Evolutionary conservation across 2,329 filamentous ascomycete genomes (phyloP).

Genomic region (Pyrenophora seminiperda): DNA sequence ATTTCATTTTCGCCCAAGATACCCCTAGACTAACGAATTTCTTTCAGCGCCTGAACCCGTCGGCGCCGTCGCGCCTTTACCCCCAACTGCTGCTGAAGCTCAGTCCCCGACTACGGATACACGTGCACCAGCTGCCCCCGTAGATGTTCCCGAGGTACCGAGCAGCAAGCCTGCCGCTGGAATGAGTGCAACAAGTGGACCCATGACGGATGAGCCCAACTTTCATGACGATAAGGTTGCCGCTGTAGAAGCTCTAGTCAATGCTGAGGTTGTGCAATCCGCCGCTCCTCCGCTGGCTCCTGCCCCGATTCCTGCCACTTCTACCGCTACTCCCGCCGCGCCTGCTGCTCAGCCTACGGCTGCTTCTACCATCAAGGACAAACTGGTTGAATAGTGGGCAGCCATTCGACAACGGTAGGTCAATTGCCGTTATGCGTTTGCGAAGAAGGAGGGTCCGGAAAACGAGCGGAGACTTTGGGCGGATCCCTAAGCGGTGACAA

Average conservation of each 20-base stretch:
- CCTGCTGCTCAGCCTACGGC: not conserved
- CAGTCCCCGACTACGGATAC: slow-evolving; percentile 28
- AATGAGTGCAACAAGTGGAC: slow-evolving; percentile 49
- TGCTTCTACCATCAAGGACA: slow-evolving; percentile 5
- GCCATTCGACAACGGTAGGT: too few relatives aligned
- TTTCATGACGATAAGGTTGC: slow-evolving; percentile 29
- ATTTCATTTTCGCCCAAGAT: slow-evolving; percentile 20
- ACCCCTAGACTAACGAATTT: slow-evolving; percentile 31
- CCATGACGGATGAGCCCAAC: slow-evolving; percentile 41
- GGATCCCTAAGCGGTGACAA: too few relatives aligned
- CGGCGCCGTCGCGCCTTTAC: slow-evolving; percentile 36
- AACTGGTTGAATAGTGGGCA: slow-evolving; percentile 5
- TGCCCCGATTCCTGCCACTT: not conserved
- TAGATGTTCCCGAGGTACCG: slow-evolving; percentile 33
- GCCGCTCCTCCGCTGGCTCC: slow-evolving; percentile 4
- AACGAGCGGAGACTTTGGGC: too few relatives aligned
- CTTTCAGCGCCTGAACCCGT: slow-evolving; percentile 41
- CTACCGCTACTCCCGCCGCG: not conserved
- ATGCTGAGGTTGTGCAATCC: not conserved
- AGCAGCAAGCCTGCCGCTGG: slow-evolving; percentile 39
- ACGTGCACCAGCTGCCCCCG: slow-evolving; percentile 20
- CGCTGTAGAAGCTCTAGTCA: slow-evolving; percentile 17
- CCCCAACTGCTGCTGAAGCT: slow-evolving; percentile 34
- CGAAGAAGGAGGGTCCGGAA: too few relatives aligned
- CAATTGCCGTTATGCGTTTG: too few relatives aligned